Evolutionary conservation across 2,329 filamentous ascomycete genomes (phyloP).

Genomic region (Pseudopithomyces chartarum): DNA sequence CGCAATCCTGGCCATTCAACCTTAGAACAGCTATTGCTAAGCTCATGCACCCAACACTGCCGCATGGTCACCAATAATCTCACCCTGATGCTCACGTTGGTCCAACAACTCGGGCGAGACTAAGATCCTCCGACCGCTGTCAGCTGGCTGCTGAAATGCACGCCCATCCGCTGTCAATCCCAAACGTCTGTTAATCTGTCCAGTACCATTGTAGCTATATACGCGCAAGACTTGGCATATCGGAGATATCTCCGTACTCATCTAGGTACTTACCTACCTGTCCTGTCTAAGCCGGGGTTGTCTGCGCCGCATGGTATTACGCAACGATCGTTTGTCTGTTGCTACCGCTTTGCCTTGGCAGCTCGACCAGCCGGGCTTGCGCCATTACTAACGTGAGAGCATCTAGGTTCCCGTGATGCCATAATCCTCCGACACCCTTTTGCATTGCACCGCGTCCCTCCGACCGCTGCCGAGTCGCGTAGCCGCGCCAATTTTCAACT

Average conservation of each 20-base stretch:
- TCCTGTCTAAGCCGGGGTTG: not conserved
- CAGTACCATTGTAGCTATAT: not conserved
- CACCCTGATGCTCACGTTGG: too few species aligned
- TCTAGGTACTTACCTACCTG: not conserved
- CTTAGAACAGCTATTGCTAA: not conserved
- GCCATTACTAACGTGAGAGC: conserved; percentile 30
- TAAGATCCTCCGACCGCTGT: not conserved
- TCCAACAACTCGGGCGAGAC: too few species aligned
- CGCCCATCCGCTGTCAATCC: too few species aligned
- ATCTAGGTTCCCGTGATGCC: conserved; percentile 25
- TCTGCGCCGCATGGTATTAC: not conserved
- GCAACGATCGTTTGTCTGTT: conserved; percentile 7
- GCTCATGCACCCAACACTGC: not conserved
- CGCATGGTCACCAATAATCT: not conserved
- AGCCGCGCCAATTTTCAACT: not conserved
- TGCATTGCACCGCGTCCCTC: conserved; percentile 13
- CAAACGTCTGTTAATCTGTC: too few species aligned
- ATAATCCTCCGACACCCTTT: conserved; percentile 21
- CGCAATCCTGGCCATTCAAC: not conserved
- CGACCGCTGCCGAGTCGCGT: not conserved
- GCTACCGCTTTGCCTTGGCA: conserved; percentile 19
- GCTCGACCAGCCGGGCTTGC: conserved; percentile 13
- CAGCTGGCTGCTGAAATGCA: too few species aligned
- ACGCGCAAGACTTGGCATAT: conserved; percentile 9
- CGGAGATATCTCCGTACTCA: conserved; percentile 9